Evolutionary conservation across 805 yeast species (phyloP).

Genomic region (Candida nemodendra): DNA sequence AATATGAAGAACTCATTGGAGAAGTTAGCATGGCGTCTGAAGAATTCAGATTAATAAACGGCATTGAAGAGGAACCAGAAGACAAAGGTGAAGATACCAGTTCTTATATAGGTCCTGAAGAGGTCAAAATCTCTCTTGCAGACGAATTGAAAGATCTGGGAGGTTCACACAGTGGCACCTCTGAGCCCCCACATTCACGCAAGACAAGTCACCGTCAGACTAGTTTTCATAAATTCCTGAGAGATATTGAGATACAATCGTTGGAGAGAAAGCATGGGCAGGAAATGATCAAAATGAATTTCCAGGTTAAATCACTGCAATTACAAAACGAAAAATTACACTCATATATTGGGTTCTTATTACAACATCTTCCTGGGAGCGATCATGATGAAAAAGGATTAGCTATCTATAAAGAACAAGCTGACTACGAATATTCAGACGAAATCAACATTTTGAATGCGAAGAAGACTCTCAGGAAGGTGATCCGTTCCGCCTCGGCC

Average conservation of each 20-base stretch:
- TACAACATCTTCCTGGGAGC: conserved; percentile 39
- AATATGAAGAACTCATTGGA: conserved; percentile 29
- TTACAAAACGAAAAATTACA: conserved; percentile 55
- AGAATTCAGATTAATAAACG: not conserved
- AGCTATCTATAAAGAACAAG: conserved; percentile 17
- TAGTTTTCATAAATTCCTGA: conserved; percentile 25
- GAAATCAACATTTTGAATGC: conserved; percentile 51
- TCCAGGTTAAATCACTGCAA: conserved; percentile 52
- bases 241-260: conserved; percentile 25
- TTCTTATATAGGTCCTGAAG: conserved; percentile 5
- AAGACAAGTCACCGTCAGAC: conserved; percentile 23
- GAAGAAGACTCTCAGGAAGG: conserved; percentile 38
- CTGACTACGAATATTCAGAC: conserved; percentile 48
- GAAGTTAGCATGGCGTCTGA: conserved; percentile 19
- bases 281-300: conserved; percentile 50
- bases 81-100: conserved; percentile 4
- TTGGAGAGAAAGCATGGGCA: conserved; percentile 35
- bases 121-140: conserved; percentile 14
- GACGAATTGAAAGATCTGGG: conserved; percentile 20
- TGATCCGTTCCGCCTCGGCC: conserved; percentile 35
- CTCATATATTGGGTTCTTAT: conserved; percentile 56
- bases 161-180: not conserved
- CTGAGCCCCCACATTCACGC: conserved; percentile 10
- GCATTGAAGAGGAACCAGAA: conserved; percentile 2
- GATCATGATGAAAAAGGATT: conserved; percentile 25